Base-by-base conservation (phyloP, 1,284 basidiomycete genomes). In the Ceratobasidium sp. region DNA sequence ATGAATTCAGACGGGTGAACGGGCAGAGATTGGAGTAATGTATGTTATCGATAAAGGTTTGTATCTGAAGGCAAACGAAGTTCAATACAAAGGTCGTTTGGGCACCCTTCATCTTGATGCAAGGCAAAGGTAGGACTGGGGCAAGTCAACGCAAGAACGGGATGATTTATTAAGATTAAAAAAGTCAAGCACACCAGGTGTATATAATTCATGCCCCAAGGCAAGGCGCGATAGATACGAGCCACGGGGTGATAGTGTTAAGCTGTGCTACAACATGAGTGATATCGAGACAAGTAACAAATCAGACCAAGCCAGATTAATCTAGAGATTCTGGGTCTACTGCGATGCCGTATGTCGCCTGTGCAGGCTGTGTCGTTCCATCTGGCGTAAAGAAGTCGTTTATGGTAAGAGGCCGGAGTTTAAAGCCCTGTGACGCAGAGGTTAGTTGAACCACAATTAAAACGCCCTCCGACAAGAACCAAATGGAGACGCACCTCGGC, bases 311-410 rank as follows among this genome's bases (percentile, higher is more conserved):
- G 46, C 13, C 13, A 52, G 35, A 70, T 44, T 50, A 35, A 44
- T 70, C 67, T 46, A 70, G 49, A 14, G 54, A 55, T 30, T 57
- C 54, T 49, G 57, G 67, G 21, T 57, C 46, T 26, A 70, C 43
- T 30, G 35, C 54, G 23, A 70, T 59, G n/a, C 67, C 67, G 26
- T 70, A 70, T 14, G 67, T 38, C 16, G 67, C 67, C 13, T 58
- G 54, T 8, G 49, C 67, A 28, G 67, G 67, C 23, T 70, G 67
- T 5, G 67, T 70, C 55, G 67, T 70, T 21, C 67, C 86, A 70
- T 92, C 91, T 35, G 85, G 82, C 14, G 86, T 82, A 74, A 88
- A 88, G 80, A 95, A 95, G 80, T 95, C 93, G 16, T 83, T 81
- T 43, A 94, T 75, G 1, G 82, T 83, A 54, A 95, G 82, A 9